These are phyloP conservation scores for Aspergillus sp. DNA, from an alignment of 2,329 filamentous ascomycete genomes.

Conservation along the genomic window DNA sequence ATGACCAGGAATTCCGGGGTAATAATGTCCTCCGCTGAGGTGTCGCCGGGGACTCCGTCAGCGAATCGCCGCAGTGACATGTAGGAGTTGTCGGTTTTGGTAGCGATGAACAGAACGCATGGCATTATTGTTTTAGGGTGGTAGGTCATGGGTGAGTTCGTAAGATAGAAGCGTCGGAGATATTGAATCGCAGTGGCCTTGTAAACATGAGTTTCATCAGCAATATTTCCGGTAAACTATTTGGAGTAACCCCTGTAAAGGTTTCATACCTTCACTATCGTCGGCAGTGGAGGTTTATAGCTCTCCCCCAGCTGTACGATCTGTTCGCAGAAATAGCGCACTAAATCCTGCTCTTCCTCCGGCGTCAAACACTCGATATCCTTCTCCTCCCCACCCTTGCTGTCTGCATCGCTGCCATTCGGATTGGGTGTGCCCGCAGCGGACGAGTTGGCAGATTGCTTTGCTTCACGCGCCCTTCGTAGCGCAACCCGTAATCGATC, in stretches of 20 bases:
- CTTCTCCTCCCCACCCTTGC: conserved; percentile 34
- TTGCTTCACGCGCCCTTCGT: conserved; percentile 45
- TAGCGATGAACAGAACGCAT: conserved; percentile 87
- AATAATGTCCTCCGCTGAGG: conserved; percentile 76
- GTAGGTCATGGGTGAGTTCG: conserved; percentile 95
- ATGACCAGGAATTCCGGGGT: conserved; percentile 91
- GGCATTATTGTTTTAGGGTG: conserved; percentile 85
- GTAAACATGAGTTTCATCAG: neutral
- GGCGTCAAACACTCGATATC: conserved; percentile 77
- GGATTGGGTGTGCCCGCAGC: conserved; percentile 33
- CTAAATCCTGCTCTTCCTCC: conserved; percentile 77
- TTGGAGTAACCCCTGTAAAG: neutral
- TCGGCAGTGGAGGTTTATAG: conserved; percentile 57
- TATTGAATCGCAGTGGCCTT: conserved; percentile 83
- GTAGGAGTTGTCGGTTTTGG: conserved; percentile 86
- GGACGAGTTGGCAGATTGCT: conserved; percentile 32
- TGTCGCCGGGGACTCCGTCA: conserved; percentile 67
- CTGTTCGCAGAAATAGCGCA: conserved; percentile 73
- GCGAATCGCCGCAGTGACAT: conserved; percentile 66
- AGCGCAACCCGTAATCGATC: conserved; percentile 63
- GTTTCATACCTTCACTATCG: conserved; percentile 56
- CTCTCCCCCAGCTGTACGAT: conserved; percentile 59
- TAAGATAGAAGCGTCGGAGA: conserved; percentile 90
- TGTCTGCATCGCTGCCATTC: conserved; percentile 30
- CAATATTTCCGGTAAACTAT: neutral